Base-by-base conservation (phyloP, 371 early-diverging fungal species). In the Cokeromyces recurvatus region DNA sequence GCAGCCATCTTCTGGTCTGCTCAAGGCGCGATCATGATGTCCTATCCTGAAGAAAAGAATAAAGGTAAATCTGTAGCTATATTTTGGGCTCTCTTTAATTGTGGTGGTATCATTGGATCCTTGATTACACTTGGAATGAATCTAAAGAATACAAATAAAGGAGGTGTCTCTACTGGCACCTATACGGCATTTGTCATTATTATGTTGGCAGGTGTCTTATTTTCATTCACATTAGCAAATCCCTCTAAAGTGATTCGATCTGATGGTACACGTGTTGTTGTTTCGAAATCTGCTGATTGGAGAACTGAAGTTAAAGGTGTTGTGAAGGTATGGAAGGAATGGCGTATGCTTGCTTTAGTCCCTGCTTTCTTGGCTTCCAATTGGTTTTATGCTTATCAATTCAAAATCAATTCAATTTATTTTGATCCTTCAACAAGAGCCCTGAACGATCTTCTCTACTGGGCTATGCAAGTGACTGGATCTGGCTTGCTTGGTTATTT, bases 71-170 rank as follows among this genome's bases (percentile, higher is more conserved):
- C 70, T 58, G 84, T 91, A 43, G 77, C 86, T 19, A 78, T 85
- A 31, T 90, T 90, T 50, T 89, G 90, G 90, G 62, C 77, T 6
- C 75, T 87, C 39, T 90, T 91, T 70, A 90, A 90, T 59, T 61
- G 80, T 24, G 91, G 91, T 55, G 89, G 84, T 43, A 78, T 88
- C 48, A 55, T 90, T 17, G 91, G 92, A 32, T 78, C 81, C 36
- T 52, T 87, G 10, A 78, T 91, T 38, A 81, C 85, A 6, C 69
- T 89, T 38, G 77, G 57, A 32, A 48, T 84, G 48, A 86, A 85
- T 63, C 73, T 76, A 59, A 60, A 80, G 38, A 64, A 64, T 31
- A n/a, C n/a, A n/a, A 61, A 62, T 0, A 38, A 51, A 5, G 56
- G 64, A 11, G 69, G 75, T 32, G 74, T 85, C 11, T 66, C 71